A percentile compares a stretch with the other conserved stretches of the same genome.
These are phyloP conservation scores for Leishmania lainsoni DNA, from an alignment of 208 protist genomes.

Conservation along the genomic window DNA sequence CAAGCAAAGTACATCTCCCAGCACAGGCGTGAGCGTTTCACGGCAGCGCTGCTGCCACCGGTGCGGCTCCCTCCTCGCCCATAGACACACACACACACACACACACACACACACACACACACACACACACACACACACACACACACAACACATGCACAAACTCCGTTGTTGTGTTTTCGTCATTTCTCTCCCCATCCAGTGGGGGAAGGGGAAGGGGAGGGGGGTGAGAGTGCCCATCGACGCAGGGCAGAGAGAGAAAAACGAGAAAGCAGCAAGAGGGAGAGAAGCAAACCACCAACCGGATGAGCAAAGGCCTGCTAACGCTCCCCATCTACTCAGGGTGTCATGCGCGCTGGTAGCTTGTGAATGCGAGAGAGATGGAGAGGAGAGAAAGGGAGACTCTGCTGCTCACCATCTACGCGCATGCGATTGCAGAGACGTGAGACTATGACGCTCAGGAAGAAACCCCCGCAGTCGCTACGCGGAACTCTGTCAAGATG, in stretches of 20 bases:
- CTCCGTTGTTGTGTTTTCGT: background rate
- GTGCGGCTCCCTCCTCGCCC: background rate
- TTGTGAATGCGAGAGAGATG: background rate
- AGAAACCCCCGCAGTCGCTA: conserved; percentile 16
- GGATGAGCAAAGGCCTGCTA: background rate
- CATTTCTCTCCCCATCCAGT: background rate
- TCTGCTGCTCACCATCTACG: background rate
- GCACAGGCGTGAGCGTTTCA: background rate
- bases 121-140: no score
- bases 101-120: background rate
- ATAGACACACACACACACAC: background rate
- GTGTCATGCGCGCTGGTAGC: background rate
- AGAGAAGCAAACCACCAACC: background rate
- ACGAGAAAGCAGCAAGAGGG: background rate
- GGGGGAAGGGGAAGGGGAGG: background rate
- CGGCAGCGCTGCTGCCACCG: background rate
- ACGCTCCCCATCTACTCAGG: background rate
- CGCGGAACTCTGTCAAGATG: conserved; percentile 41
- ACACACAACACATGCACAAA: background rate
- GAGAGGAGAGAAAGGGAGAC: background rate
- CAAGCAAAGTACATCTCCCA: background rate
- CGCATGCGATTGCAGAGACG: background rate
- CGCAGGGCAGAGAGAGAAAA: background rate
- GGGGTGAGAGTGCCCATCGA: background rate
- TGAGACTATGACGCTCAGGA: background rate